These are phyloP conservation scores for Neurospora sp. DNA, from an alignment of 2,329 filamentous ascomycete species.

Conservation along the genomic window DNA sequence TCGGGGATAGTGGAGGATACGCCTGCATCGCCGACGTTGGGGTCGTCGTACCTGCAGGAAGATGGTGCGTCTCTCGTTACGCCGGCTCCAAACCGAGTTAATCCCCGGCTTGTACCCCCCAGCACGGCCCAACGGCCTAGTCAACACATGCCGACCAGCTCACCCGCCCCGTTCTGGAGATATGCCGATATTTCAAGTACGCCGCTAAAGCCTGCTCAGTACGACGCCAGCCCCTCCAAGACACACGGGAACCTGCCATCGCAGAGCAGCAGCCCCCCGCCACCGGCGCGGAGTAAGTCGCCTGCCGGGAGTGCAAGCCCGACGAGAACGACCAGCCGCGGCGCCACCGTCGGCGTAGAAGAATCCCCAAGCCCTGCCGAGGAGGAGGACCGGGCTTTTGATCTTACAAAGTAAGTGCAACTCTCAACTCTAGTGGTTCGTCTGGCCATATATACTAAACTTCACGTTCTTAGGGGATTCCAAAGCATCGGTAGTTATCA, in stretches of 20 bases:
- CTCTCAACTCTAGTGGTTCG: not conserved
- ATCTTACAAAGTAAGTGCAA: constrained; percentile 43
- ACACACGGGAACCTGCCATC: constrained; percentile 29
- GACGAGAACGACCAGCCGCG: constrained; percentile 23
- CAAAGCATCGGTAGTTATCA: constrained; percentile 57
- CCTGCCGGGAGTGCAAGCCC: constrained; percentile 38
- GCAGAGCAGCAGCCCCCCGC: constrained; percentile 48
- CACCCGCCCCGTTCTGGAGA: constrained; percentile 81
- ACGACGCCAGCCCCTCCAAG: constrained; percentile 52
- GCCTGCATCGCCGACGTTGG: constrained; percentile 50
- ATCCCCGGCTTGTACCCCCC: constrained; percentile 66
- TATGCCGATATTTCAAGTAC: constrained; percentile 70
- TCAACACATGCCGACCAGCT: constrained; percentile 77
- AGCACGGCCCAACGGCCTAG: constrained; percentile 74
- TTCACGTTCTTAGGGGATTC: constrained; percentile 40
- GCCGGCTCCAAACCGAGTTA: constrained; percentile 61
- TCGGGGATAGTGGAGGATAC: constrained; percentile 38
- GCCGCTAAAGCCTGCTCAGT: constrained; percentile 44
- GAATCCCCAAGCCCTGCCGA: constrained; percentile 18
- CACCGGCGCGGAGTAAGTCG: constrained; percentile 34
- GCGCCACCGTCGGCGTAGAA: constrained; percentile 12
- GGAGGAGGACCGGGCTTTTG: constrained; percentile 45
- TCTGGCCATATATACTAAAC: not conserved
- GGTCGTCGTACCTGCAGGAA: constrained; percentile 52
- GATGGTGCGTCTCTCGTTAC: constrained; percentile 55